Evolutionary conservation across 2,329 filamentous ascomycete genomes (phyloP).

Genomic region (Monosporascus sp.): DNA sequence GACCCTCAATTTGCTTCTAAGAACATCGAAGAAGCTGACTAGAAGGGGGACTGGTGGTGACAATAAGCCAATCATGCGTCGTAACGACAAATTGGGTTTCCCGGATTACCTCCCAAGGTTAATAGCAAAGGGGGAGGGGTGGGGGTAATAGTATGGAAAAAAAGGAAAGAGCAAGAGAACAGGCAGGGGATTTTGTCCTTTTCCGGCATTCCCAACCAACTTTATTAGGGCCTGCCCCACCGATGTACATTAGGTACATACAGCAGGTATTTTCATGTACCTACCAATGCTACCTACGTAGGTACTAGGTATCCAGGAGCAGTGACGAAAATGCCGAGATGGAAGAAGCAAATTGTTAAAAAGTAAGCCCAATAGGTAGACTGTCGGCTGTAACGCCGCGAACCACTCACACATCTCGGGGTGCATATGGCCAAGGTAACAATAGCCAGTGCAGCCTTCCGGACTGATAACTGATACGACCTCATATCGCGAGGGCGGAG

Average conservation of each 20-base stretch:
- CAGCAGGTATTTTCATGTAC: neutral
- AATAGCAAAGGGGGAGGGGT: neutral
- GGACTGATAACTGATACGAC: too few species aligned
- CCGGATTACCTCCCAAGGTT: neutral
- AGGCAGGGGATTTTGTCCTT: neutral
- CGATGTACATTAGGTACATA: too few species aligned
- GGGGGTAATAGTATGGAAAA: neutral
- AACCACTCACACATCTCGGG: neutral
- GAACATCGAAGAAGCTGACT: neutral
- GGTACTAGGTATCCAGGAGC: neutral
- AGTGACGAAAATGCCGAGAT: neutral
- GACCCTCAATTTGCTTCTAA: neutral
- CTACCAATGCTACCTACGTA: neutral
- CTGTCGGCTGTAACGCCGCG: neutral
- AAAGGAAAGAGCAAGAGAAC: neutral
- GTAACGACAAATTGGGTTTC: neutral
- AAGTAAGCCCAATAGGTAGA: neutral
- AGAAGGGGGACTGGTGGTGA: neutral
- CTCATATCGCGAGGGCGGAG: too few species aligned
- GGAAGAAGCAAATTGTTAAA: neutral
- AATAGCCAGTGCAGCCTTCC: neutral
- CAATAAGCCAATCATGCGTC: neutral
- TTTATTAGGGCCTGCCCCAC: too few species aligned
- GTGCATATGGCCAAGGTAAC: neutral
- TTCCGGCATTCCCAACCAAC: too few species aligned